Base-by-base conservation (phyloP, 2,329 filamentous ascomycete genomes). In the Calonectria pseudoturangicola region DNA sequence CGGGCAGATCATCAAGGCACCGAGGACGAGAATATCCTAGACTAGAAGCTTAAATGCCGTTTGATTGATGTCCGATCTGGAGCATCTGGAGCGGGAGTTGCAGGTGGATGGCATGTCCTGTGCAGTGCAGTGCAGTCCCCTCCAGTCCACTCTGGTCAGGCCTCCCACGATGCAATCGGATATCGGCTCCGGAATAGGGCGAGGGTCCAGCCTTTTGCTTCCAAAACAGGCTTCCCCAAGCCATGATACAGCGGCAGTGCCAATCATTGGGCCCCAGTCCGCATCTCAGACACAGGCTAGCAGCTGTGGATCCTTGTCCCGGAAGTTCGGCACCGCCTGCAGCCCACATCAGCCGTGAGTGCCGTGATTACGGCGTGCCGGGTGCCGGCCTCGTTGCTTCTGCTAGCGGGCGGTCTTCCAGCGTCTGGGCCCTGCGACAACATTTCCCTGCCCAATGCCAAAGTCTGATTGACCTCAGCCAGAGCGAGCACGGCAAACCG, bases 301-400 rank as follows among this genome's bases (percentile, higher is more conserved):
- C 33, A 15, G 12, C 10, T 13, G 54, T 60, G 54, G 54, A 41
- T 60, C 54, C 36, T 41, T 27, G 39, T 25, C 54, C 54, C 54
- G 54, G 54, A 60, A 60, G 54, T 60, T 41, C 54, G 54, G 54
- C 54, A 60, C 54, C 21, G 16, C 15, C 25, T 41, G 21, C 13
- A 27, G 54, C 54, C 54, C 54, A 16, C 54, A 60, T 27, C 30
- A 60, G 54, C 54, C 54, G 54, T 25, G 39, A 41, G 33, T 60
- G 54, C 54, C 54, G 54, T 60, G 54, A 60, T 60, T 60, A 60
- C 54, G 54, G 54, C 36, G 54, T 60, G 54, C 54, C 54, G 54
- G 33, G 54, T 41, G 54, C 54, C 54, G 54, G 33, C 13, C 54
- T 60, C 36, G 30, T 43, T 60, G 54, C 54, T 60, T 60, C 41